Percentiles rank a stretch among this genome's conserved stretches.
Conservation (phyloP, 768 basidiomycete species). For the Brasilioporus rufonigricans region DNA sequence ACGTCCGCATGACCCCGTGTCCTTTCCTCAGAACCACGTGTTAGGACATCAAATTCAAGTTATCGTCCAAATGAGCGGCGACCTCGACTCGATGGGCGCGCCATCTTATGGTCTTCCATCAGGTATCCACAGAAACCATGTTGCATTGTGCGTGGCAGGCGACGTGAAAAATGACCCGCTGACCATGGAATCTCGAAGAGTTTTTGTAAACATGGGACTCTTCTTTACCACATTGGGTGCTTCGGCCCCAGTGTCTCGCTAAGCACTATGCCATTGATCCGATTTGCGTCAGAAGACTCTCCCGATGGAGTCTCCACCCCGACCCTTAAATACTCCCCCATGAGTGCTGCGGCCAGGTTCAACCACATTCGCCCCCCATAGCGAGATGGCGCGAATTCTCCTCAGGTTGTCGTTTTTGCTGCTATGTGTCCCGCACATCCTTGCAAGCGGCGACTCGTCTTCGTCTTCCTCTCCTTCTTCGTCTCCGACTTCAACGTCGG, state of each 20-base stretch:
- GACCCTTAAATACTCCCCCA: conserved; percentile 4
- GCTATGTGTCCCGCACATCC: conserved; percentile 4
- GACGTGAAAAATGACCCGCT: background rate
- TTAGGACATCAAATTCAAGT: too few relatives aligned
- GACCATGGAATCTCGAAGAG: background rate
- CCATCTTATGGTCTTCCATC: too few relatives aligned
- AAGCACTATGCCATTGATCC: background rate
- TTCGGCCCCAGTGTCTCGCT: background rate
- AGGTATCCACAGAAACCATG: too few relatives aligned
- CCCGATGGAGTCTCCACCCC: too few relatives aligned
- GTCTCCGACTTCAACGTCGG: background rate
- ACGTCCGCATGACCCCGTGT: too few relatives aligned
- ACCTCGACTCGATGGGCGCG: too few relatives aligned
- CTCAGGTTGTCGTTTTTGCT: conserved; percentile 15
- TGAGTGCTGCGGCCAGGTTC: background rate
- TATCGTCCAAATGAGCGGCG: too few relatives aligned
- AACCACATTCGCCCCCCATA: background rate
- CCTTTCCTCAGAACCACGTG: too few relatives aligned
- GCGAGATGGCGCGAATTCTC: conserved; percentile 18
- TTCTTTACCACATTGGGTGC: background rate
- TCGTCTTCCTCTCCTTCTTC: background rate
- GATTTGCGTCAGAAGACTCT: background rate
- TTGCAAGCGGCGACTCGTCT: background rate
- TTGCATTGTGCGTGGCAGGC: too few relatives aligned
- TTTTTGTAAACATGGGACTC: background rate